These are phyloP conservation scores for Mycena haematopus DNA, from an alignment of 768 basidiomycete genomes.

Conservation along the genomic window DNA sequence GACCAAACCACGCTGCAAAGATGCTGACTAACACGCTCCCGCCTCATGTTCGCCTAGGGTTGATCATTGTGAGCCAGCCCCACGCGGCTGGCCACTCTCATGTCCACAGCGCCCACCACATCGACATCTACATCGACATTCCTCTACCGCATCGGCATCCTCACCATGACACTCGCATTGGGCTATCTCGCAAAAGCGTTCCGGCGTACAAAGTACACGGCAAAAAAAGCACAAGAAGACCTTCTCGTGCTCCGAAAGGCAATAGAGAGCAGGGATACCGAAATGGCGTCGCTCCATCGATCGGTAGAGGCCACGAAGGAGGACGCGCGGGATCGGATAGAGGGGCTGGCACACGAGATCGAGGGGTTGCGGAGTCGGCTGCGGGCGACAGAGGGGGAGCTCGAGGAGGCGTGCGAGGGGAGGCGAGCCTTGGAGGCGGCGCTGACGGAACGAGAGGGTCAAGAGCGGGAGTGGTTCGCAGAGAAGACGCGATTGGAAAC, in stretches of 20 bases:
- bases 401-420: slow-evolving; percentile 8
- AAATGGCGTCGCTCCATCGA: slow-evolving; percentile 20
- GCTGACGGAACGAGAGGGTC: slow-evolving; percentile 3
- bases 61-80: not conserved
- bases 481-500: slow-evolving; percentile 17
- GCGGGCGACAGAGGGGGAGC: slow-evolving; percentile 8
- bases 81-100: slow-evolving; percentile 7
- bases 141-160: slow-evolving; percentile 15
- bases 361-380: slow-evolving; percentile 6
- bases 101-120: slow-evolving; percentile 8
- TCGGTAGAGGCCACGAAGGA: slow-evolving; percentile 22
- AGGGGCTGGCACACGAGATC: slow-evolving; percentile 2
- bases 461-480: slow-evolving; percentile 8
- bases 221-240: slow-evolving; percentile 20
- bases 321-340: slow-evolving; percentile 15
- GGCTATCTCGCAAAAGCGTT: slow-evolving; percentile 19
- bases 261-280: slow-evolving; percentile 22
- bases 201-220: slow-evolving; percentile 10
- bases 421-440: slow-evolving; percentile 9
- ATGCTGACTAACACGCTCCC: slow-evolving; percentile 25
- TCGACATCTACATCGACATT: slow-evolving; percentile 8
- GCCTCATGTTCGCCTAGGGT: slow-evolving; percentile 22
- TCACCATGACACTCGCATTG: slow-evolving; percentile 22
- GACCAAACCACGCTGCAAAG: slow-evolving; percentile 17
- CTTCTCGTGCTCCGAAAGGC: slow-evolving; percentile 28